Base-by-base conservation (phyloP, 2,329 filamentous ascomycete species). In the Fusarium mundagurra region DNA sequence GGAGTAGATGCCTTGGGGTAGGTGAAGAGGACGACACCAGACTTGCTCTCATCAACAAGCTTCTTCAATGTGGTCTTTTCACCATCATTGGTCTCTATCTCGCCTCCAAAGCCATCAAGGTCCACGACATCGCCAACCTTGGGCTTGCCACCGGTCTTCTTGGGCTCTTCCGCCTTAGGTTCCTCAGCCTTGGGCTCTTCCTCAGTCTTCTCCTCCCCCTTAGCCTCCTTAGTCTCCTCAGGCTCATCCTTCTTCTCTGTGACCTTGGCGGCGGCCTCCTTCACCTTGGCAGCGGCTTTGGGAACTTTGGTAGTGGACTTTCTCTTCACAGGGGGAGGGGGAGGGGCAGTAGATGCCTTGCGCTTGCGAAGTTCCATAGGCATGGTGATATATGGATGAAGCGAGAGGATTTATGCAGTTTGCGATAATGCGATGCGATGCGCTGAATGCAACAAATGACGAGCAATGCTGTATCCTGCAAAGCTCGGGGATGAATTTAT, bases 1-100 rank as follows among this genome's bases (percentile, higher is more conserved):
- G 94, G 94, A 29, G 96, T 99, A 34, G 93, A 96, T 18, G 96
- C 96, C 85, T 93, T 97, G 67, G 96, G 96, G 81, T 98, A 98
- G 38, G 95, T 98, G 83, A 99, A 98, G 36, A 98, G 86, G 39
- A 98, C 94, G 48, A 98, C 93, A 33, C 96, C 96, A 41, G 89
- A 88, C 84, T 94, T 92, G 88, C 95, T 97, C 80, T 93, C 89
- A 59, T 94, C 92, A 55, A 98, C 89, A 31, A 99, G 90, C 77
- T 91, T 87, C 85, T 94, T 92, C 67, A 99, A 86, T 3, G 91
- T 94, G 11, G 93, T 95, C 85, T 92, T 93, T 61, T 88, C 86
- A 78, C 95, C 95, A 73, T 97, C 94, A 75, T 98, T 91, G 72
- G 92, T 96, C 86, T 96, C 91, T 73, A 99, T 85, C 80, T 96